Percentiles rank a stretch among this genome's conserved stretches.
Conservation (phyloP, 129 eudicot species). For the Saussurea involucrata region DNA sequence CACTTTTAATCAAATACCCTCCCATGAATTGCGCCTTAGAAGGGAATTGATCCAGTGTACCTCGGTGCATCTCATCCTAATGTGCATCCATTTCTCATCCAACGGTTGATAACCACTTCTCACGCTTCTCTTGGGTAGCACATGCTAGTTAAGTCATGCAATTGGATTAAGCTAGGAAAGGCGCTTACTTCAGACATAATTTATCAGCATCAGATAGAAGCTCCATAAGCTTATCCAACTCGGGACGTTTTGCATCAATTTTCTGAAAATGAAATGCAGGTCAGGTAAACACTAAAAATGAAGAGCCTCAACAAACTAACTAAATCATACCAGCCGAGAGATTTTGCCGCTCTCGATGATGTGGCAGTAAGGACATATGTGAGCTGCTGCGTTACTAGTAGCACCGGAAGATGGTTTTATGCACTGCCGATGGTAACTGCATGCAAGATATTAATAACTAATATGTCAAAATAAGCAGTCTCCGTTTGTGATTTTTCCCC, state of each 20-base stretch:
- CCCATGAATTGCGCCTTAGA: too few species aligned
- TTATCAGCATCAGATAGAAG: conserved; percentile 55
- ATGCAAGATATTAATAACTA: background rate
- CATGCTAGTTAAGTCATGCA: background rate
- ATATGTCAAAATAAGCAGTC: background rate
- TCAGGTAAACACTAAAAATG: conserved; percentile 5
- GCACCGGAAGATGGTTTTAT: conserved; percentile 37
- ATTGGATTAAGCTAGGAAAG: conserved; percentile 11
- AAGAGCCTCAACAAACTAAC: background rate
- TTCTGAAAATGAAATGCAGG: conserved; percentile 39
- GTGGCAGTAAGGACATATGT: conserved; percentile 63
- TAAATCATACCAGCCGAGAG: conserved; percentile 54
- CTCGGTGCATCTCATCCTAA: too few species aligned
- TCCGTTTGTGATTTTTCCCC: background rate
- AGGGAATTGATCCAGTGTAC: too few species aligned
- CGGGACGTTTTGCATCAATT: conserved; percentile 49
- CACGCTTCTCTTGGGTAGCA: background rate
- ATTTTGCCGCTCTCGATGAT: conserved; percentile 56
- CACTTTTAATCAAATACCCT: too few species aligned
- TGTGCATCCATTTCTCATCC: too few species aligned
- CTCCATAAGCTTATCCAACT: conserved; percentile 46
- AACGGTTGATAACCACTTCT: too few species aligned
- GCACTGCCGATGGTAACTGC: conserved; percentile 77
- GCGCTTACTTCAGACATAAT: conserved; percentile 59
- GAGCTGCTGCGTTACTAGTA: conserved; percentile 20